Percentiles rank a stretch among this genome's conserved stretches.
phyloP scores from a whole-genome alignment of 2,329 filamentous ascomycete genomes.

The Bipolaris oryzae region DNA sequence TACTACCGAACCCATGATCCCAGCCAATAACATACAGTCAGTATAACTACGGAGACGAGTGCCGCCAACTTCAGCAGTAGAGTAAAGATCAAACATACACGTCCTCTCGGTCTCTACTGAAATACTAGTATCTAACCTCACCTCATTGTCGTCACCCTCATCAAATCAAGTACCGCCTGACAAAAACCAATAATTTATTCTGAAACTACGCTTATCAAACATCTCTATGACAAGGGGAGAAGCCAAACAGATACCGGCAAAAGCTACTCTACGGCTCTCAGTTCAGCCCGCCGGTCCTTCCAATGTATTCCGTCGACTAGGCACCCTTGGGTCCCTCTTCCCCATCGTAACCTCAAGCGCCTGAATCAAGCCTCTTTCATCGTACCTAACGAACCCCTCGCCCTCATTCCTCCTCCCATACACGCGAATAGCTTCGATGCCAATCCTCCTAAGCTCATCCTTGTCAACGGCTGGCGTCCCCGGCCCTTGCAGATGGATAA shows the following conservation, averaged over 20 bases:
- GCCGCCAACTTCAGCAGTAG: no score
- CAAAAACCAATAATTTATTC: no score
- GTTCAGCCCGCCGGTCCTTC: constrained; percentile 8
- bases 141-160: no score
- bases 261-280: background rate
- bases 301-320: constrained; percentile 64
- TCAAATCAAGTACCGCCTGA: no score
- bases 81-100: no score
- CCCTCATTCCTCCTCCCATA: constrained; percentile 71
- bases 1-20: no score
- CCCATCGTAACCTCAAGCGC: constrained; percentile 80
- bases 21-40: no score
- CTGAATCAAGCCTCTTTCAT: constrained; percentile 73
- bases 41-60: no score
- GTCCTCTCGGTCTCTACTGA: no score
- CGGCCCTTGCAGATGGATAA: constrained; percentile 77
- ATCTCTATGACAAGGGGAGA: background rate
- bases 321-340: constrained; percentile 61
- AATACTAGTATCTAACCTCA: no score
- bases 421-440: constrained; percentile 77
- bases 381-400: constrained; percentile 69
- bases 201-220: no score
- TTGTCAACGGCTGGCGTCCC: constrained; percentile 74
- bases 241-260: background rate
- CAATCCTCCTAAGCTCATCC: constrained; percentile 65